Evolutionary conservation across 768 basidiomycete species (phyloP), one percentile per base, ranked within the genome.

Genomic region (Rhodosporidiobolus sp.): DNA sequence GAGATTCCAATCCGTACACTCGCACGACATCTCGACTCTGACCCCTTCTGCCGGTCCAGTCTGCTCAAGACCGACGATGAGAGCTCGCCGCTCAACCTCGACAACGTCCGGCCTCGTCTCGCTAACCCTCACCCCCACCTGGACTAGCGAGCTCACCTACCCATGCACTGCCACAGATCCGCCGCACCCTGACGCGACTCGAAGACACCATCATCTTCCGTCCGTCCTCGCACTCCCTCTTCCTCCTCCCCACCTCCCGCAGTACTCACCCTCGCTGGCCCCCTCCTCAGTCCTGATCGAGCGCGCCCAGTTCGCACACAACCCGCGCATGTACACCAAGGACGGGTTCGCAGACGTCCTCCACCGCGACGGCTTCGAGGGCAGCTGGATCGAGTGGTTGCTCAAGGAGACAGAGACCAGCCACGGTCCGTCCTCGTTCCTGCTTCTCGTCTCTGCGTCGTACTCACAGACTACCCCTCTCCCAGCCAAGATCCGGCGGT

Each of bases 121-220:
- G 22, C 22, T 30, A 17, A n/a, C n/a, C n/a, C 35, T 24, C 26
- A 4, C n/a, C 11, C 30, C 0, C 34, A 17, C 10, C 14, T 3
- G 17, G 34, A 6, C 38, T 26, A 24, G 7, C 20, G 9, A 12
- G 10, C 49, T 56, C 52, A 35, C 53, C 1, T 8, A 11, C 84
- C 95, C n/a, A 90, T 93, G 3, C 26, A 20, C 20, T 8, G 14
- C 1, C 48, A 58, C 85, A 87, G 71, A 98, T 99, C 77, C 85
- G 96, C 67, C 87, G 88, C 30, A 90, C 94, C 58, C 84, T 99
- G 24, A 88, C 85, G 73, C 87, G 96, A 35, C 87, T 99, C 32
- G 96, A 99, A 80, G 96, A 99, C 78, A 99, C 95, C 30, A 98
- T 99, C 84, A 98, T 98, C 81, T 99, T 99, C 81, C 79, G 84